A percentile compares a stretch with the other conserved stretches of the same genome.
phyloP scores from a whole-genome alignment of 768 basidiomycete species.

The Leucocoprinus leucothites region DNA sequence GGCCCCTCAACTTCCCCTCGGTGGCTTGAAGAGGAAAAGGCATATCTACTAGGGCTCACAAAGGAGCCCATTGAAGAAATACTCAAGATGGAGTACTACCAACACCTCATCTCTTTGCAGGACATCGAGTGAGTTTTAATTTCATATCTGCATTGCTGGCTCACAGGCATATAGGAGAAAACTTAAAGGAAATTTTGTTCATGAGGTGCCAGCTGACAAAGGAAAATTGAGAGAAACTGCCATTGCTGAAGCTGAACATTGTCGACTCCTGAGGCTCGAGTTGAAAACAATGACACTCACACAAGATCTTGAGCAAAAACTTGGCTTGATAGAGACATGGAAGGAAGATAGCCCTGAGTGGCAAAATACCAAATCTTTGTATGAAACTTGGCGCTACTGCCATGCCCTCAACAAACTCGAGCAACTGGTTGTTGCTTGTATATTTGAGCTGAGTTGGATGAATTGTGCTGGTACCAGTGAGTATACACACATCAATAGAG shows the following conservation, averaged over 20 bases:
- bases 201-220: too few species aligned
- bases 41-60: slow-evolving; percentile 11
- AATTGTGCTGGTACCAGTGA: slow-evolving; percentile 25
- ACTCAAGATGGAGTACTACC: slow-evolving; percentile 17
- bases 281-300: too few species aligned
- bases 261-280: too few species aligned
- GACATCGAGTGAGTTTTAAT: slow-evolving; percentile 8
- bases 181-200: too few species aligned
- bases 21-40: slow-evolving; percentile 18
- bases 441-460: slow-evolving; percentile 25
- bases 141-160: neutral
- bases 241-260: too few species aligned
- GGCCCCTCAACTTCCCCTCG: neutral
- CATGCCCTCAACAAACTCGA: slow-evolving; percentile 20
- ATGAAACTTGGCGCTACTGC: slow-evolving; percentile 5
- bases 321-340: slow-evolving; percentile 16
- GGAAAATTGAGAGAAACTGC: too few species aligned
- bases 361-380: neutral
- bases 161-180: too few species aligned
- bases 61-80: slow-evolving; percentile 17
- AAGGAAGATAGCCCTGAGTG: slow-evolving; percentile 9
- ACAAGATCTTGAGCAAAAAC: slow-evolving; percentile 13
- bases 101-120: slow-evolving; percentile 5
- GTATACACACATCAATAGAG: neutral
- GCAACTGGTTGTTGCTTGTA: slow-evolving; percentile 16